Evolutionary conservation across 306 rosid genomes (phyloP).

Genomic region (Hippophae gyantsensis): DNA sequence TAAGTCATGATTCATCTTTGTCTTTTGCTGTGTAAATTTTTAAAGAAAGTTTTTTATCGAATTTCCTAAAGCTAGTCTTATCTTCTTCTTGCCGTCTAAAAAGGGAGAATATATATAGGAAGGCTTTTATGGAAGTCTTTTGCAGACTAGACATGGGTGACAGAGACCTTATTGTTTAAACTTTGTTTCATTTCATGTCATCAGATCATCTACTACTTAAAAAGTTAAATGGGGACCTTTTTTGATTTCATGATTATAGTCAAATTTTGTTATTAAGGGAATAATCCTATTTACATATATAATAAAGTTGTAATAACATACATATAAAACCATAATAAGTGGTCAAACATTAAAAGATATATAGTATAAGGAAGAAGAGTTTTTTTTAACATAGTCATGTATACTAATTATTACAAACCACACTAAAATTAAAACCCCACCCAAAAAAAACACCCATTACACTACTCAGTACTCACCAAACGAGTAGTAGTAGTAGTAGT

Average conservation of each 20-base stretch:
- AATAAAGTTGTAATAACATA: too few species aligned
- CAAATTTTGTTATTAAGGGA: too few species aligned
- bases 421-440: conserved; percentile 30
- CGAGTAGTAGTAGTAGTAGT: conserved; percentile 44
- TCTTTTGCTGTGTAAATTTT: too few species aligned
- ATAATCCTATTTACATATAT: too few species aligned
- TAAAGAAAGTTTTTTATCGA: too few species aligned
- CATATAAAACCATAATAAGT: too few species aligned
- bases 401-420: not conserved
- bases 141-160: not conserved
- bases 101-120: conserved; percentile 3
- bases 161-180: not conserved
- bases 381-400: too few species aligned
- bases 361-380: too few species aligned
- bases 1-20: too few species aligned
- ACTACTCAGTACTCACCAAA: conserved; percentile 35
- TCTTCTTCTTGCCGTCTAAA: conserved; percentile 12
- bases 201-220: conserved; percentile 6
- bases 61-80: not conserved
- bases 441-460: conserved; percentile 29
- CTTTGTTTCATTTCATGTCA: too few species aligned
- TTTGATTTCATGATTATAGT: not conserved
- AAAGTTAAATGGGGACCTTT: not conserved
- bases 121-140: conserved; percentile 10
- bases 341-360: too few species aligned